Evolutionary conservation across 441 rosid species (phyloP).

Genomic region (Gossypium gossypioides): DNA sequence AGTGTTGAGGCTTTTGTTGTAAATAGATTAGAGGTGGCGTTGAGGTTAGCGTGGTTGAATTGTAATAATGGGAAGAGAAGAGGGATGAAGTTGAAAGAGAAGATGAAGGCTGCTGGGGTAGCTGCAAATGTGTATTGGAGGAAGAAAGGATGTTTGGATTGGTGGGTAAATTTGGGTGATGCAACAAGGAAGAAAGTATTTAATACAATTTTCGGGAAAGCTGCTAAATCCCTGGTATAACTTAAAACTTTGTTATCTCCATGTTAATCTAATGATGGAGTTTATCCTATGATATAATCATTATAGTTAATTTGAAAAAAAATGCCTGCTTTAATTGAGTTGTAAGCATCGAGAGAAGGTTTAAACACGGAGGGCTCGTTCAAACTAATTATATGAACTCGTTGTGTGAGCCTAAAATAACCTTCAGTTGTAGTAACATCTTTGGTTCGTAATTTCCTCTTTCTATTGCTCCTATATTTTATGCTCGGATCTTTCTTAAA

Average conservation of each 20-base stretch:
- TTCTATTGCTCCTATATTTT: background rate
- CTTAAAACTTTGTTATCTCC: slow-evolving; percentile 5
- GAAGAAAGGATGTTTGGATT: slow-evolving; percentile 73
- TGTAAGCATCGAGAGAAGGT: background rate
- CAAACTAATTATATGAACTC: background rate
- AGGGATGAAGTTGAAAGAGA: slow-evolving; percentile 80
- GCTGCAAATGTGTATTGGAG: slow-evolving; percentile 83
- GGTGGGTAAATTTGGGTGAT: slow-evolving; percentile 73
- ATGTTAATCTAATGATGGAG: background rate
- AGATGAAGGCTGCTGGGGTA: slow-evolving; percentile 40
- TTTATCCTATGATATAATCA: background rate
- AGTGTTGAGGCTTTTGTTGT: slow-evolving; percentile 74
- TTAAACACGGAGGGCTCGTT: background rate
- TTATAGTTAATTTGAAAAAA: background rate
- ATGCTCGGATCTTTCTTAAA: background rate
- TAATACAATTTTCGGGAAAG: slow-evolving; percentile 44
- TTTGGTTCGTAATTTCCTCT: background rate
- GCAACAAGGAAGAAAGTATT: slow-evolving; percentile 41
- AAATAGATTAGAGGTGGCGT: slow-evolving; percentile 71
- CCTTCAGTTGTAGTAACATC: background rate
- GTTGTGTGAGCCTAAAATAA: background rate
- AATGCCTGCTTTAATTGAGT: background rate
- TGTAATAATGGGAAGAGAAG: slow-evolving; percentile 51
- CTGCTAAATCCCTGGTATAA: slow-evolving; percentile 69
- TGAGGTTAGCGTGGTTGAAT: slow-evolving; percentile 88